A percentile compares a stretch with the other conserved stretches of the same genome.
phyloP scores from a whole-genome alignment of 345 rosid species.

The Boechera divaricarpa region DNA sequence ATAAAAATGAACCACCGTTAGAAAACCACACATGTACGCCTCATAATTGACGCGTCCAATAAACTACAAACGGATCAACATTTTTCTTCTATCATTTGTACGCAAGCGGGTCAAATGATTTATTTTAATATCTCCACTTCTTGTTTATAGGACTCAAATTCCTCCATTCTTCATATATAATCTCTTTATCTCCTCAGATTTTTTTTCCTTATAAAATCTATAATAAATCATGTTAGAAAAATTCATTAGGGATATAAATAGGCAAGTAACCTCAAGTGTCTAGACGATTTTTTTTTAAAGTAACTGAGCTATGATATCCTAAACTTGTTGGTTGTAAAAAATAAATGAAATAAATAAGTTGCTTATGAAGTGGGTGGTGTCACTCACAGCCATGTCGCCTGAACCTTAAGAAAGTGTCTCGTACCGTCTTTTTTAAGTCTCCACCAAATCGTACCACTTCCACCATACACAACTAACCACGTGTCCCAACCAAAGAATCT shows the following conservation, averaged over 20 bases:
- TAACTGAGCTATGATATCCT: not conserved
- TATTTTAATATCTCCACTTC: not conserved
- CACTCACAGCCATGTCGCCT: constrained; percentile 34
- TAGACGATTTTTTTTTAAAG: not conserved
- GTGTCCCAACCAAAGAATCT: constrained; percentile 25
- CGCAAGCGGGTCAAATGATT: no score
- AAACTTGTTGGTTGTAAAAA: not conserved
- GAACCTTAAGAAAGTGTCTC: constrained; percentile 38
- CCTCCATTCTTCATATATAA: not conserved
- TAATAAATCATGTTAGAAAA: not conserved
- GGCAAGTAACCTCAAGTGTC: not conserved
- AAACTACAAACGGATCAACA: no score
- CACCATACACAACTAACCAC: constrained; percentile 39
- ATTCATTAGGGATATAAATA: not conserved
- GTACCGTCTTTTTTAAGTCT: constrained; percentile 40
- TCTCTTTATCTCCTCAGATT: not conserved
- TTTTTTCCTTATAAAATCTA: not conserved
- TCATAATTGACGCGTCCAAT: no score
- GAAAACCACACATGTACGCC: no score
- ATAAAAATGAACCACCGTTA: no score
- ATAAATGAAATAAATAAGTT: not conserved
- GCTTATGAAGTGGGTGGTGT: constrained; percentile 29
- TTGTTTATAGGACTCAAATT: not conserved
- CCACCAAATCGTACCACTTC: constrained; percentile 37
- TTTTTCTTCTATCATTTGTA: no score